Base-by-base conservation (phyloP, 2,329 filamentous ascomycete species). In the Colletotrichum cuscutae region DNA sequence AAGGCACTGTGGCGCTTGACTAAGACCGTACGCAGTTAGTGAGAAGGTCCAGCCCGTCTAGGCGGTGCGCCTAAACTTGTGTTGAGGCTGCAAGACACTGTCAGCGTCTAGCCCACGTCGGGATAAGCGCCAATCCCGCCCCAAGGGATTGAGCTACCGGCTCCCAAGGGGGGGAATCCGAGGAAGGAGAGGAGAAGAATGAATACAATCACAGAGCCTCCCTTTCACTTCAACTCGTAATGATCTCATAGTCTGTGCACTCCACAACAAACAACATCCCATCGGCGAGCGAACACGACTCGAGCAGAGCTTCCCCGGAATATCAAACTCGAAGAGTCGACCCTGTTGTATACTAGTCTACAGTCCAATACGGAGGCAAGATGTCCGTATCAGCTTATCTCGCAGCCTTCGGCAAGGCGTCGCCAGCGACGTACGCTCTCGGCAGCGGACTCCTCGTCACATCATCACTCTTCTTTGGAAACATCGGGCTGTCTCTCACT, bases 361-460 rank as follows among this genome's bases (percentile, higher is more conserved):
- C 13, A 32, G 22, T 30, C 2, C 30, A 7, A 4, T 22, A 53
- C n/a, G 6, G 8, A 32, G 26, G 13, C 37, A 52, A 28, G n/a
- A 63, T 63, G 60, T 63, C 60, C n/a, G 46, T 63, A 53, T 53
- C 60, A 53, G 46, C 60, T 24, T 63, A 63, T 22, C 15, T 63
- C 60, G 46, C 60, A 46, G 28, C 60, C 2, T 63, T 63, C 28
- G 60, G 60, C n/a, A 63, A 49, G 46, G 60, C 46, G 24, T 49
- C 60, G 26, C 60, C 60, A 26, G 46, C 60, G 7, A 35, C 60
- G 6, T 63, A 32, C 22, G 60, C 60, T 5, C 60, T 63, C 60
- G 60, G 60, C 46, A 49, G 46, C 60, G 60, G 60, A 4, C 60
- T 63, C 60, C 7, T 63, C 28, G 60, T 63, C 30, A 63, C 60